These are phyloP conservation scores for Skeletonema marinoi DNA, from an alignment of 108 stramenopile species.

Conservation along the genomic window DNA sequence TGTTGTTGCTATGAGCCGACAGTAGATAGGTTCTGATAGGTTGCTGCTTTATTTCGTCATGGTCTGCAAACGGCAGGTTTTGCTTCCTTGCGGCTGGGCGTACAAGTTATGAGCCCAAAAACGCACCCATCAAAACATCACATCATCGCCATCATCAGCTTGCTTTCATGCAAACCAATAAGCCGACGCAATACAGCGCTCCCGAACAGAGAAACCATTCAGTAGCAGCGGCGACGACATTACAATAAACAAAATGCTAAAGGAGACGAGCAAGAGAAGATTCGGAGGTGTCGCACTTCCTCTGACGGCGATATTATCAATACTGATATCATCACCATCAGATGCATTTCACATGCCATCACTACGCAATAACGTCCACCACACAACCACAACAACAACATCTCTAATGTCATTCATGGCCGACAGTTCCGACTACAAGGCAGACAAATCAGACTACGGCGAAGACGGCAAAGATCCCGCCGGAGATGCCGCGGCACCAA, in stretches of 20 bases:
- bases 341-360: background rate
- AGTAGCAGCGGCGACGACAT: background rate
- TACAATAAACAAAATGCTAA: background rate
- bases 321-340: background rate
- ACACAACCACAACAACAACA: background rate
- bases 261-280: background rate
- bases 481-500: slow-evolving; percentile 2
- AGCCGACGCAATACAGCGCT: no score
- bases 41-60: no score
- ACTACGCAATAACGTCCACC: background rate
- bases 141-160: no score
- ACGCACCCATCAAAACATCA: no score
- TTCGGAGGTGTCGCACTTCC: background rate
- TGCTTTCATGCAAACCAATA: no score
- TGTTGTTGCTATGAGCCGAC: no score
- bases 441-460: slow-evolving; percentile 43
- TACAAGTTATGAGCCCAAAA: no score
- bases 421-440: slow-evolving; percentile 69
- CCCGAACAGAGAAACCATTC: no score
- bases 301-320: background rate
- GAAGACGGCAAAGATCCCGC: slow-evolving; percentile 31
- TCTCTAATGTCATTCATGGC: slow-evolving; percentile 39
- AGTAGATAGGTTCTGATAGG: no score
- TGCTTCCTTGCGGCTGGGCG: no score
- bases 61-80: no score